phyloP scores from a whole-genome alignment of 2,329 filamentous ascomycete genomes.

The Apiospora phragmitis region DNA sequence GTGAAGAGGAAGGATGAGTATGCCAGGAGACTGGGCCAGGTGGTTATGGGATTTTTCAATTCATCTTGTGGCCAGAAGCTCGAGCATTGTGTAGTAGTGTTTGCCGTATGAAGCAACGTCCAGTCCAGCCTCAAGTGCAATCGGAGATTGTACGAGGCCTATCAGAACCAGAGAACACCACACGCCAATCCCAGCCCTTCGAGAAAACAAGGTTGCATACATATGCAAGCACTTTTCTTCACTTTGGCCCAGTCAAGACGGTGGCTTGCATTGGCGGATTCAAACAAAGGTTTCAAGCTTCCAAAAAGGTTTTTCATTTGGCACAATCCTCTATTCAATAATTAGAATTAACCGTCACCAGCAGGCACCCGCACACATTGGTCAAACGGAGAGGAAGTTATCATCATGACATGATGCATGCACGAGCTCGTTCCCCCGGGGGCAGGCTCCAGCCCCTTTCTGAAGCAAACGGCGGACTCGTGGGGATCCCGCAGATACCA shows the following conservation, averaged over 20 bases:
- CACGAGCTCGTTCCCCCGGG: neutral
- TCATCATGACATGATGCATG: neutral
- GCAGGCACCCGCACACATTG: neutral
- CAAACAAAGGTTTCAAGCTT: neutral
- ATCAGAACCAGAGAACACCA: neutral
- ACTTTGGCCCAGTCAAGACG: neutral
- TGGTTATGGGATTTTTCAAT: neutral
- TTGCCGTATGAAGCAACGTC: neutral
- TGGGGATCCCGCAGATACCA: neutral
- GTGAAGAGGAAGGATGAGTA: neutral
- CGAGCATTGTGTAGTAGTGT: neutral
- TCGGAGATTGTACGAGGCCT: neutral
- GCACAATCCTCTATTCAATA: neutral
- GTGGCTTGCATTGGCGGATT: neutral
- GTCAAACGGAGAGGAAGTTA: neutral
- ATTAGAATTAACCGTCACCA: neutral
- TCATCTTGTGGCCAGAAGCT: neutral
- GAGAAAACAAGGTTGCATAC: neutral
- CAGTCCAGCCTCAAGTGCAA: neutral
- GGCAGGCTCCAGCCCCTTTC: neutral
- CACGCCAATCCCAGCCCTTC: neutral
- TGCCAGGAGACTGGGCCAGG: neutral
- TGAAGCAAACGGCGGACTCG: neutral
- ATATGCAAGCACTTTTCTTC: slow-evolving; percentile 3
- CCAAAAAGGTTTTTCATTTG: neutral